Evolutionary conservation across 768 basidiomycete species (phyloP).

Genomic region (Hebeloma cylindrosporum): DNA sequence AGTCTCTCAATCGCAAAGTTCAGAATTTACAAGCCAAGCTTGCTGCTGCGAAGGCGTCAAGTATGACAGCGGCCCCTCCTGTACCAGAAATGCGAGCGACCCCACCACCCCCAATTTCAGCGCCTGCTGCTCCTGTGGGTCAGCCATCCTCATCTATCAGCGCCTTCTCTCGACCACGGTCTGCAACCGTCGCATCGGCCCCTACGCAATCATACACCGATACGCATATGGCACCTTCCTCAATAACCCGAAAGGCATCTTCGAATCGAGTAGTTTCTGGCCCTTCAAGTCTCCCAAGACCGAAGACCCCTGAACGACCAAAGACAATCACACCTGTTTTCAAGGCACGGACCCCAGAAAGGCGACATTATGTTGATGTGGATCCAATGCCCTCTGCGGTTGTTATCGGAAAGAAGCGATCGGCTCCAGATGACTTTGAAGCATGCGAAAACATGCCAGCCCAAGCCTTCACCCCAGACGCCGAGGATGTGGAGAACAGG

Average conservation of each 20-base stretch:
- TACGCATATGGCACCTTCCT: conserved; percentile 13
- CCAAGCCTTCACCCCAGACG: conserved; percentile 63
- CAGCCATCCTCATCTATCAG: conserved; percentile 10
- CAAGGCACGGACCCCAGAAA: conserved; percentile 54
- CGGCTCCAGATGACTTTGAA: conserved; percentile 78
- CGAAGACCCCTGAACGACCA: conserved; percentile 56
- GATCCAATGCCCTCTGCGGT: conserved; percentile 34
- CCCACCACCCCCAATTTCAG: conserved; percentile 3
- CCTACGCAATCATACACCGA: conserved; percentile 18
- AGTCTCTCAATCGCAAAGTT: conserved; percentile 69
- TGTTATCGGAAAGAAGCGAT: conserved; percentile 66
- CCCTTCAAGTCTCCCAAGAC: conserved; percentile 41
- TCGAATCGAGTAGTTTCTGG: conserved; percentile 41
- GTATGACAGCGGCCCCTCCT: conserved; percentile 15
- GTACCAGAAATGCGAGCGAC: conserved; percentile 12
- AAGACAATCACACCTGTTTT: conserved; percentile 42
- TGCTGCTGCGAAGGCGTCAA: conserved; percentile 46
- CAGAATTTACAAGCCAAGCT: conserved; percentile 71
- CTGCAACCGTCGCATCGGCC: conserved; percentile 27
- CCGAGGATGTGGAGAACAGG: conserved; percentile 37
- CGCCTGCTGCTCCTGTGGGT: conserved; percentile 2
- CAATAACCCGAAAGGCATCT: conserved; percentile 19
- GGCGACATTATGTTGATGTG: conserved; percentile 25
- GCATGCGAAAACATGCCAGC: conserved; percentile 52
- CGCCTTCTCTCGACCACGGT: conserved; percentile 27